phyloP scores from a whole-genome alignment of 345 rosid species.

The sweet orange (Citrus sinensis) region DVS_A1.0 CM039161.1:10259501-10260000 shows the following conservation, averaged over 20 bases:
- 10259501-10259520: constrained; percentile 10
- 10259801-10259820: constrained; percentile 5
- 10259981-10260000: constrained; percentile 32
- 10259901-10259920: constrained; percentile 9
- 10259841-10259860: constrained; percentile 23
- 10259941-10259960: not conserved
- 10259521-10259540: not conserved
- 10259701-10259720: constrained; percentile 21
- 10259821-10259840: constrained; percentile 22
- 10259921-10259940: not conserved
- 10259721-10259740: constrained; percentile 32
- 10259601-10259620: too few species aligned
- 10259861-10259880: constrained; percentile 27
- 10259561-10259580: too few species aligned
- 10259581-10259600: too few species aligned
- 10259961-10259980: not conserved
- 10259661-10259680: constrained; percentile 18
- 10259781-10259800: not conserved
- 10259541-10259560: not conserved
- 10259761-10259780: constrained; percentile 25
- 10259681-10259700: constrained; percentile 28
- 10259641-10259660: not conserved
- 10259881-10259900: constrained; percentile 34
- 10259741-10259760: constrained; percentile 31
- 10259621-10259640: not conserved